A percentile compares a stretch with the other conserved stretches of the same genome.
These are phyloP conservation scores for Kwoniella heveanensis DNA, from an alignment of 768 basidiomycete species.

Conservation along the genomic window DNA sequence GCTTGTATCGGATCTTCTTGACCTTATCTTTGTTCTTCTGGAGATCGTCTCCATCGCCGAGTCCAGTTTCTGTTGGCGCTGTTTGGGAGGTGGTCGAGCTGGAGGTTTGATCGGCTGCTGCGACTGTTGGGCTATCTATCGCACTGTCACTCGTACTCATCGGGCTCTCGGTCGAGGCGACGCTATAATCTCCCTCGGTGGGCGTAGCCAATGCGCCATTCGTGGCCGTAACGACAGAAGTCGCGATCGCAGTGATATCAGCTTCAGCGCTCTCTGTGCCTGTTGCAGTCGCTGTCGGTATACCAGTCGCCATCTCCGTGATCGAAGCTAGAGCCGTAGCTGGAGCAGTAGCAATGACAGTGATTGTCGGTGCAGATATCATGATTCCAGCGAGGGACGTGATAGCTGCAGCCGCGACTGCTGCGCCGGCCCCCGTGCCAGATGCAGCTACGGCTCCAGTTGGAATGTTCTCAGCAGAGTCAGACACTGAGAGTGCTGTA, in stretches of 20 bases:
- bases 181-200: neutral
- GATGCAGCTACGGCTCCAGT: no score
- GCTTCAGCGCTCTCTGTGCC: no score
- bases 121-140: neutral
- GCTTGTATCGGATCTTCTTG: conserved; percentile 25
- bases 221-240: neutral
- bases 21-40: neutral
- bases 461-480: neutral
- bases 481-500: neutral
- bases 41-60: neutral
- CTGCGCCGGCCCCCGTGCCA: neutral
- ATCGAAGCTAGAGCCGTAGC: neutral
- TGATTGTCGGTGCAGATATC: neutral
- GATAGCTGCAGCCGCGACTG: conserved; percentile 14
- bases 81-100: neutral
- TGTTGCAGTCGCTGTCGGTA: neutral
- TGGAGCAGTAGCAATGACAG: no score
- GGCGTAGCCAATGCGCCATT: neutral
- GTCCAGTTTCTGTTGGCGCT: neutral
- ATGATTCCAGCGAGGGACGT: conserved; percentile 5
- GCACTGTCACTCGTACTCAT: no score
- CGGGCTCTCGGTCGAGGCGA: conserved; percentile 1
- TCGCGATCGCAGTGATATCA: no score
- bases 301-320: neutral
- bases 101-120: conserved; percentile 1